These are phyloP conservation scores for Globisporangium apiculatum DNA, from an alignment of 352 stramenopile genomes.

Conservation along the genomic window DNA sequence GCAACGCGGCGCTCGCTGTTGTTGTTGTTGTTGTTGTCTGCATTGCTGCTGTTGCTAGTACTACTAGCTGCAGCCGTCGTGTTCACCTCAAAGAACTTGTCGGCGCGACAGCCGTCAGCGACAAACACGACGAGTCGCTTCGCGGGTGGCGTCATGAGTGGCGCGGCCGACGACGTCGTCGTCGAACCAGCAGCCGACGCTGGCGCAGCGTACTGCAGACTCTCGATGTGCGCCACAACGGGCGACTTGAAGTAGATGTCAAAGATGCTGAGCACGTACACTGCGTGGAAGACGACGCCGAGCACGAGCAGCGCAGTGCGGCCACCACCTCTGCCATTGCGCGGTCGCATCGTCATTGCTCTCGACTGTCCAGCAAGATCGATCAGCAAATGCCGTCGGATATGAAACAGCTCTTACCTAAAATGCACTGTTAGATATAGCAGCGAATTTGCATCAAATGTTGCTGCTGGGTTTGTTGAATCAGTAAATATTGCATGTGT, in stretches of 20 bases:
- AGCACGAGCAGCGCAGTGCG: slow-evolving; percentile 39
- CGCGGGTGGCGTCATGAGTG: slow-evolving; percentile 26
- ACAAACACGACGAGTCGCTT: slow-evolving; percentile 78
- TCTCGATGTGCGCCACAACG: slow-evolving; percentile 62
- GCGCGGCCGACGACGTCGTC: slow-evolving; percentile 16
- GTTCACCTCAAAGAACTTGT: slow-evolving; percentile 78
- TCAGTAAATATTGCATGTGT: too few species aligned
- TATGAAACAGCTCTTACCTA: too few species aligned
- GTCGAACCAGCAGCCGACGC: neutral
- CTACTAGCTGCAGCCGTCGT: slow-evolving; percentile 5
- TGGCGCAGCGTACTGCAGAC: slow-evolving; percentile 23
- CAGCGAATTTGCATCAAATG: too few species aligned
- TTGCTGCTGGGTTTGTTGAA: too few species aligned
- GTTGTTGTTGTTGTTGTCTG: slow-evolving; percentile 5
- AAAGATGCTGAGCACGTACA: slow-evolving; percentile 88
- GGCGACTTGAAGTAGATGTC: slow-evolving; percentile 89
- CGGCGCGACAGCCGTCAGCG: slow-evolving; percentile 74
- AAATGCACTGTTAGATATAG: too few species aligned
- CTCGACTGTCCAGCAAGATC: too few species aligned
- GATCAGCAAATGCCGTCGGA: neutral
- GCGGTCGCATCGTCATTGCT: too few species aligned
- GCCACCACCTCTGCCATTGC: neutral
- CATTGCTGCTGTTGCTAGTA: neutral
- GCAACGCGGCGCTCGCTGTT: slow-evolving; percentile 26
- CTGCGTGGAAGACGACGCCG: slow-evolving; percentile 68